phyloP scores from a whole-genome alignment of 164 flowering plant genomes.

The Cinnamomum micranthum region DNA sequence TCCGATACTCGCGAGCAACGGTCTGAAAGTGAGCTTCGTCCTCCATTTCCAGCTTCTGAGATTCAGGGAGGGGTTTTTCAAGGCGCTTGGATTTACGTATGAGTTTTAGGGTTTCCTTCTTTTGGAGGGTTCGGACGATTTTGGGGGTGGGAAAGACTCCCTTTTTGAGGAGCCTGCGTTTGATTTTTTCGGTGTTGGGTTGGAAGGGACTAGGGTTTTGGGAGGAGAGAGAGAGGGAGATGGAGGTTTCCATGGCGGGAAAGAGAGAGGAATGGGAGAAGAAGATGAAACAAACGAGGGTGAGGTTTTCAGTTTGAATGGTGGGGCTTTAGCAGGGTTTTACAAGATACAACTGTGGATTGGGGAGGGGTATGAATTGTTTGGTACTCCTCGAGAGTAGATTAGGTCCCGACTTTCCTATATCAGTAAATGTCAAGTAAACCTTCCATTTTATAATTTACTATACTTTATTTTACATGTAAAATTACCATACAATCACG shows the following conservation, averaged over 20 bases:
- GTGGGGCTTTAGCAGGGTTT: too few relatives aligned
- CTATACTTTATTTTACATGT: too few relatives aligned
- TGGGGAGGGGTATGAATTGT: too few relatives aligned
- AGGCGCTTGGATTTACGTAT: conserved; percentile 42
- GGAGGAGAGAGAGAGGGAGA: conserved; percentile 23
- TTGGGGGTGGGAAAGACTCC: conserved; percentile 82
- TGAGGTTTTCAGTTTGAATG: too few relatives aligned
- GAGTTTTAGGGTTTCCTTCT: conserved; percentile 71
- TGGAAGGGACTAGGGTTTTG: conserved; percentile 14
- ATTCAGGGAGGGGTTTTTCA: conserved; percentile 26
- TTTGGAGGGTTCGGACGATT: conserved; percentile 75
- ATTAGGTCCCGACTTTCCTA: too few relatives aligned
- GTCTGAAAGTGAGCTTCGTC: conserved; percentile 51
- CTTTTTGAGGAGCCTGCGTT: conserved; percentile 44
- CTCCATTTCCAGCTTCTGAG: conserved; percentile 35
- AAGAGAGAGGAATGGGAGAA: not conserved
- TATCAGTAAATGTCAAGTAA: too few relatives aligned
- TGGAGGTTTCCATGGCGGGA: conserved; percentile 58
- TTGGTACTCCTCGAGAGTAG: too few relatives aligned
- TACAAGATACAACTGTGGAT: too few relatives aligned
- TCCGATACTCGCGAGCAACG: conserved; percentile 49
- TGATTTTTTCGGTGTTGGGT: conserved; percentile 49
- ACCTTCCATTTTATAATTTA: too few relatives aligned
- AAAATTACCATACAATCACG: too few relatives aligned
- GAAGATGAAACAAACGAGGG: too few relatives aligned